Evolutionary conservation across 768 basidiomycete species (phyloP).

Genomic region (Rossbeevera mucosa): DNA sequence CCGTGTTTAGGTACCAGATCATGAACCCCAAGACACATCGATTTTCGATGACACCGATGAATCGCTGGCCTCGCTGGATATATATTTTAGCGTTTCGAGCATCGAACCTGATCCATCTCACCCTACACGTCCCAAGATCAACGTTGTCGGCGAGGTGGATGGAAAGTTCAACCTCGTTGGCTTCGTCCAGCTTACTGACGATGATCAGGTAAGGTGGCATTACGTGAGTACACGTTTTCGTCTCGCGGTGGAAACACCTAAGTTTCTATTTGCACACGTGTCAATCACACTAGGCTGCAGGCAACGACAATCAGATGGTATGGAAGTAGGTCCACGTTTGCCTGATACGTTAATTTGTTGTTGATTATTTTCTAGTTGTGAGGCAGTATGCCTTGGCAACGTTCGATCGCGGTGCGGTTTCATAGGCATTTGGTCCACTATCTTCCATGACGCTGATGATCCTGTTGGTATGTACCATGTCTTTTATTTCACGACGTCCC

Average conservation of each 20-base stretch:
- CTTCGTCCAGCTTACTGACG: conserved; percentile 50
- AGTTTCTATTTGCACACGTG: background rate
- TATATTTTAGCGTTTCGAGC: conserved; percentile 41
- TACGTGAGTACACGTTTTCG: conserved; percentile 44
- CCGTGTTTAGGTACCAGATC: conserved; percentile 25
- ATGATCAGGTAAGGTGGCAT: conserved; percentile 58
- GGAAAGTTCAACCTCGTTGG: conserved; percentile 49
- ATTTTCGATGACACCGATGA: conserved; percentile 53
- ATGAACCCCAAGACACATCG: conserved; percentile 36
- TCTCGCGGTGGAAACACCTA: background rate
- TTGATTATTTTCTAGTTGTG: conserved; percentile 39
- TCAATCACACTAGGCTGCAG: conserved; percentile 37
- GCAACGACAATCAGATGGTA: conserved; percentile 47
- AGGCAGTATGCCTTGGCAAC: conserved; percentile 58
- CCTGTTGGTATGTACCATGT: conserved; percentile 40
- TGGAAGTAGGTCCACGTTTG: conserved; percentile 45
- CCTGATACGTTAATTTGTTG: background rate
- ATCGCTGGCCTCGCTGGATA: conserved; percentile 44
- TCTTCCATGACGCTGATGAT: conserved; percentile 42
- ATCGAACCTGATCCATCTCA: conserved; percentile 43
- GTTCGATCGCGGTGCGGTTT: conserved; percentile 57
- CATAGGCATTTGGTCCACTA: conserved; percentile 50
- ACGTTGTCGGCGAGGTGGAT: conserved; percentile 51
- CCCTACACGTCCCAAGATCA: conserved; percentile 49
- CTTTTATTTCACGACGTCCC: background rate